These are phyloP conservation scores for Camellia japonica DNA, from an alignment of 148 eudicot species.

Conservation along the genomic window DNA sequence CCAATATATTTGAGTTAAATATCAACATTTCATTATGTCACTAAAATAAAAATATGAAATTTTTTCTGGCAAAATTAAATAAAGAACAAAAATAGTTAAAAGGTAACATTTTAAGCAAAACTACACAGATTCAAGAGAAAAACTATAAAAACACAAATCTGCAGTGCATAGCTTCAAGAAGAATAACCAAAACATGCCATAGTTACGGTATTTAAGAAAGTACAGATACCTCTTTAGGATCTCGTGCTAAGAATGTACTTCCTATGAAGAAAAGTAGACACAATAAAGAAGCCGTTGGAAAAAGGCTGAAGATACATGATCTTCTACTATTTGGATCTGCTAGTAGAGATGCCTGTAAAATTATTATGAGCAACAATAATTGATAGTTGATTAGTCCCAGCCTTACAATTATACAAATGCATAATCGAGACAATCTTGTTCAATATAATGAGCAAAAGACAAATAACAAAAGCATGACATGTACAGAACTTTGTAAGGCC, in stretches of 20 bases:
- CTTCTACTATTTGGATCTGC: constrained; percentile 41
- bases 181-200: background rate
- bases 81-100: background rate
- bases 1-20: background rate
- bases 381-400: background rate
- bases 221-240: constrained; percentile 36
- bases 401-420: no score
- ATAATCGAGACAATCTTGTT: background rate
- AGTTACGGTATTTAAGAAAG: background rate
- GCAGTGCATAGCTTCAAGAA: background rate
- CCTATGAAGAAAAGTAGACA: constrained; percentile 38
- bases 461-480: background rate
- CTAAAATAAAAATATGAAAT: background rate
- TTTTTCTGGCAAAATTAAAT: background rate
- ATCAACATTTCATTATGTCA: background rate
- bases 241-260: constrained; percentile 29
- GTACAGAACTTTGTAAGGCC: background rate
- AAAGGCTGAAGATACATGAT: constrained; percentile 35
- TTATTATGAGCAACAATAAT: background rate
- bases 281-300: constrained; percentile 38
- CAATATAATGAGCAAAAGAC: background rate
- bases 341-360: constrained; percentile 31
- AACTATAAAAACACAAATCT: background rate
- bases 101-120: background rate
- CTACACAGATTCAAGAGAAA: background rate